Evolutionary conservation across 257 asterid genomes (phyloP).

Genomic region (Leptodermis oblonga): DNA sequence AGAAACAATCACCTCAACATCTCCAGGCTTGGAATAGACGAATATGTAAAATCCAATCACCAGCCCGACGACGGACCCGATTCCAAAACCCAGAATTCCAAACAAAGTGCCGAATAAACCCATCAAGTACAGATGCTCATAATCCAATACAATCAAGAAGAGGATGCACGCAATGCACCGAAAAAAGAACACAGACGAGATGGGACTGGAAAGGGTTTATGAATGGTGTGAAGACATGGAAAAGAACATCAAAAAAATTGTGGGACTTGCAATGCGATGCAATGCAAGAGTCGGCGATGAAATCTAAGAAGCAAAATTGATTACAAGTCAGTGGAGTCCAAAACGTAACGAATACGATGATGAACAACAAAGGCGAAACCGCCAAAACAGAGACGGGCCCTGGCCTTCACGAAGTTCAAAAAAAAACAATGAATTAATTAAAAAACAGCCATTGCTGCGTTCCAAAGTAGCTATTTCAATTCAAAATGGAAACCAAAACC

Average conservation of each 20-base stretch:
- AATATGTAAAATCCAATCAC: constrained; percentile 65
- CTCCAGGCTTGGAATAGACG: constrained; percentile 48
- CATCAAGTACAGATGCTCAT: constrained; percentile 27
- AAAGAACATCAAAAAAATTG: not conserved
- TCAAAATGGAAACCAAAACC: too few relatives aligned
- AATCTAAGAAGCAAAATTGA: not conserved
- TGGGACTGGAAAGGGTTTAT: not conserved
- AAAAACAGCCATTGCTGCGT: not conserved
- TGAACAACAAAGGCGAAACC: constrained; percentile 14
- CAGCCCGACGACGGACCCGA: constrained; percentile 63
- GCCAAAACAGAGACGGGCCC: constrained; percentile 11
- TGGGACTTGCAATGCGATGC: too few relatives aligned
- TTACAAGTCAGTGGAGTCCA: not conserved
- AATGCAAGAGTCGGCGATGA: not conserved
- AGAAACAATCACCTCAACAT: constrained; percentile 49
- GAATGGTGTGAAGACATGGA: too few relatives aligned
- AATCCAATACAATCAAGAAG: too few relatives aligned
- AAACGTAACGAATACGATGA: constrained; percentile 8
- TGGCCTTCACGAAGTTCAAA: not conserved
- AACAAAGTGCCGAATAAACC: constrained; percentile 62
- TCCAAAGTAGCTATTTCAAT: too few relatives aligned
- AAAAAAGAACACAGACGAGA: too few relatives aligned
- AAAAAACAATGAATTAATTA: not conserved
- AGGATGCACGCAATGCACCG: too few relatives aligned
- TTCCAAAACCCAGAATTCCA: constrained; percentile 68